These are phyloP conservation scores for Fusarium udum DNA, from an alignment of 2,329 filamentous ascomycete genomes.

Conservation along the genomic window DNA sequence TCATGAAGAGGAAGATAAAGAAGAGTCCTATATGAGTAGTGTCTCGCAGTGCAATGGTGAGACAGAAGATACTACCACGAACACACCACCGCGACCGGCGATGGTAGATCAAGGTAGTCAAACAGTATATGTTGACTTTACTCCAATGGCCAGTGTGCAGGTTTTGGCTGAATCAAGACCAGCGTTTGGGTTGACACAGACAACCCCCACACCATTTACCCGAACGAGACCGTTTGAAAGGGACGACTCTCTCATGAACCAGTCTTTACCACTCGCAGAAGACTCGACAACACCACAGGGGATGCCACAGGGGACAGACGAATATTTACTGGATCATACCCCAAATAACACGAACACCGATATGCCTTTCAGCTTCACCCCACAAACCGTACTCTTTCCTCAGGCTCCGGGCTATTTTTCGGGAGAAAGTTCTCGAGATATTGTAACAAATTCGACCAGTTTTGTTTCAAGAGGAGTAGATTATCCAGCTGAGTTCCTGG, in stretches of 20 bases:
- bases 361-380: slow-evolving; percentile 31
- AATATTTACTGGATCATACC: slow-evolving; percentile 21
- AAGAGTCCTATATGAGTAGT: not conserved
- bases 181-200: slow-evolving; percentile 37
- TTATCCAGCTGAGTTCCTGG: slow-evolving; percentile 40
- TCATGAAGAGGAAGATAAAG: slow-evolving; percentile 35
- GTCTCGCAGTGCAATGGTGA: slow-evolving; percentile 6
- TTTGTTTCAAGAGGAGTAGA: slow-evolving; percentile 15
- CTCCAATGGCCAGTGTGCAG: slow-evolving; percentile 42
- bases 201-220: slow-evolving; percentile 38
- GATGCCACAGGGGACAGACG: not conserved
- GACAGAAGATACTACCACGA: slow-evolving; percentile 15
- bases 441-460: slow-evolving; percentile 3
- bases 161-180: slow-evolving; percentile 43
- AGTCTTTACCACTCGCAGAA: slow-evolving; percentile 21
- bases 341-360: slow-evolving; percentile 15
- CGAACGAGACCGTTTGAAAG: slow-evolving; percentile 30
- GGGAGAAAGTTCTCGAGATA: not conserved
- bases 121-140: slow-evolving; percentile 45
- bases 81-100: slow-evolving; percentile 34
- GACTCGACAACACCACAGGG: slow-evolving; percentile 5
- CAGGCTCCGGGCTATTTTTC: slow-evolving; percentile 22
- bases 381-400: slow-evolving; percentile 33
- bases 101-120: slow-evolving; percentile 52
- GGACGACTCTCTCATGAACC: slow-evolving; percentile 9